Evolutionary conservation across 208 protist species (phyloP).

Genomic region (Trypanosoma vivax): DNA sequence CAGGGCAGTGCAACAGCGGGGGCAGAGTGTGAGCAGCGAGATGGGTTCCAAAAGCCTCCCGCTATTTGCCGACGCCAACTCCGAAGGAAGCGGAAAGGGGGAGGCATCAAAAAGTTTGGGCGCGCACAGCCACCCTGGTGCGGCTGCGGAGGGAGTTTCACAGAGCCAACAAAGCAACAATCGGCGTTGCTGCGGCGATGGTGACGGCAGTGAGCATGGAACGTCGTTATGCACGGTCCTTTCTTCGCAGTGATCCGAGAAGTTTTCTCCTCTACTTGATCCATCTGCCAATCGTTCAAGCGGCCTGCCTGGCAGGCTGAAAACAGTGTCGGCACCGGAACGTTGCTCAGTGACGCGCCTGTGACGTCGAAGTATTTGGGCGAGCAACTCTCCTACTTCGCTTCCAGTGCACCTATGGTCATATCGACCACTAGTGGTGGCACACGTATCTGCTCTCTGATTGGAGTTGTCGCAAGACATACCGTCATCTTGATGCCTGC

Average conservation of each 20-base stretch:
- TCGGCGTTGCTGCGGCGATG: background rate
- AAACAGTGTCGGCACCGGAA: too few species aligned
- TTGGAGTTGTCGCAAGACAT: too few species aligned
- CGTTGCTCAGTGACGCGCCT: too few species aligned
- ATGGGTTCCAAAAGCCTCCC: background rate
- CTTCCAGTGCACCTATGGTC: too few species aligned
- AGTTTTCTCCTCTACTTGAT: background rate
- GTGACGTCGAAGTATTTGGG: too few species aligned
- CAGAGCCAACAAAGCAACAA: conserved; percentile 39
- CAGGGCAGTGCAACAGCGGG: conserved; percentile 28
- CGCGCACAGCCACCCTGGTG: conserved; percentile 19
- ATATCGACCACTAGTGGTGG: too few species aligned
- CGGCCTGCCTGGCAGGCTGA: too few species aligned
- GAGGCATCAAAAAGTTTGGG: background rate
- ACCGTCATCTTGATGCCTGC: too few species aligned
- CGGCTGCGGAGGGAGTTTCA: conserved; percentile 18
- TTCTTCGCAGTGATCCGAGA: background rate
- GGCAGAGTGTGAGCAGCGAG: conserved; percentile 32
- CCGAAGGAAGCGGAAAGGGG: background rate
- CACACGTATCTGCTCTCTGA: too few species aligned
- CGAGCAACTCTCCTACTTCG: too few species aligned
- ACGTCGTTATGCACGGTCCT: background rate
- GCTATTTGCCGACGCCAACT: background rate
- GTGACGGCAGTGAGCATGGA: too few species aligned
- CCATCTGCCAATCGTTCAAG: too few species aligned